Evolutionary conservation across 805 yeast species (phyloP).

Genomic region (Yamadazyma paraphyllophila): DNA sequence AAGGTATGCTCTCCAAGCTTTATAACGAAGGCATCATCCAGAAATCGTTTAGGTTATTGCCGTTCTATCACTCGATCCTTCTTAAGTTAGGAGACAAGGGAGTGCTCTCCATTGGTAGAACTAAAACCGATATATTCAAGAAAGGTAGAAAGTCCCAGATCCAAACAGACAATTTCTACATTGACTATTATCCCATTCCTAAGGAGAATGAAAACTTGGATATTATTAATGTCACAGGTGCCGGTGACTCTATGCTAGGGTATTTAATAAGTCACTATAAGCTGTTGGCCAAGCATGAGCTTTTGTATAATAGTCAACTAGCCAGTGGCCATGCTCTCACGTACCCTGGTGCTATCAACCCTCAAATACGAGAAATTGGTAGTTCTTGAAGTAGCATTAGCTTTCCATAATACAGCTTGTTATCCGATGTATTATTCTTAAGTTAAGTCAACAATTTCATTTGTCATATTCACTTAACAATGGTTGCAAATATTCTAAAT

Average conservation of each 20-base stretch:
- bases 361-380: conserved; percentile 15
- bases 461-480: too few relatives aligned
- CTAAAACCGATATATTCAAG: conserved; percentile 22
- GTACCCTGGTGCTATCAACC: conserved; percentile 24
- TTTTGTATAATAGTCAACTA: conserved; percentile 35
- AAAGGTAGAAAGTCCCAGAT: conserved; percentile 19
- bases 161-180: conserved; percentile 45
- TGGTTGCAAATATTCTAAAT: too few relatives aligned
- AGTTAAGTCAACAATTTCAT: too few relatives aligned
- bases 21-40: conserved; percentile 52
- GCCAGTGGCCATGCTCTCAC: conserved; percentile 34
- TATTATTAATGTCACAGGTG: conserved; percentile 75
- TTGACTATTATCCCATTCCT: conserved; percentile 60
- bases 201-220: conserved; percentile 24
- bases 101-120: conserved; percentile 35
- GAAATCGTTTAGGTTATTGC: conserved; percentile 68
- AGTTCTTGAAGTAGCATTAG: too few relatives aligned
- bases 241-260: conserved; percentile 83
- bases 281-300: conserved; percentile 18
- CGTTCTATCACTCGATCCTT: conserved; percentile 64
- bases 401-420: too few relatives aligned
- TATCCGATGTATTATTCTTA: too few relatives aligned
- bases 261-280: conserved; percentile 42
- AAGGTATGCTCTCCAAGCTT: conserved; percentile 24
- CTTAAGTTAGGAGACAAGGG: conserved; percentile 71